These are phyloP conservation scores for Colletotrichum magnum DNA, from an alignment of 2,329 filamentous ascomycete genomes.

Conservation along the genomic window DNA sequence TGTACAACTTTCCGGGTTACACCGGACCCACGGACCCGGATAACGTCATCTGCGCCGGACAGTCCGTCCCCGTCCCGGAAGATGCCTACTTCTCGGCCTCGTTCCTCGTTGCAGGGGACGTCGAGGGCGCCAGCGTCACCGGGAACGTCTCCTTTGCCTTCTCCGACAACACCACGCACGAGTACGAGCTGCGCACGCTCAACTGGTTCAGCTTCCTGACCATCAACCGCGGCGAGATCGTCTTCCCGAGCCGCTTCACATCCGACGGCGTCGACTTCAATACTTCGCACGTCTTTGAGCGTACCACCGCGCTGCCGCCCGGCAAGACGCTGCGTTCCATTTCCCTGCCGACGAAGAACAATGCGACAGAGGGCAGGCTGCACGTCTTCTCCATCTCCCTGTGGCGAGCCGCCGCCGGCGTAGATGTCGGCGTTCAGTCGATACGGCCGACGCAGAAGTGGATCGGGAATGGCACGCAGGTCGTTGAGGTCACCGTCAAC, in stretches of 20 bases:
- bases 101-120: slow-evolving; percentile 59
- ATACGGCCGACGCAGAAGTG: slow-evolving; percentile 61
- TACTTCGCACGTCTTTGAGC: slow-evolving; percentile 61
- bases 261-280: slow-evolving; percentile 57
- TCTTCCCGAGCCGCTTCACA: slow-evolving; percentile 59
- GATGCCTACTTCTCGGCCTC: slow-evolving; percentile 58
- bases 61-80: slow-evolving; percentile 52
- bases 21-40: slow-evolving; percentile 51
- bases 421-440: slow-evolving; percentile 52
- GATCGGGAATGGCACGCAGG: slow-evolving; percentile 51
- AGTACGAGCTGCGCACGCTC: slow-evolving; percentile 58
- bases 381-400: slow-evolving; percentile 60
- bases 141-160: slow-evolving; percentile 60
- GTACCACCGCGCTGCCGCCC: slow-evolving; percentile 53
- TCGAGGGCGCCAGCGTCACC: slow-evolving; percentile 53
- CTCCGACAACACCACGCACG: slow-evolving; percentile 55
- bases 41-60: slow-evolving; percentile 59
- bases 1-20: slow-evolving; percentile 60
- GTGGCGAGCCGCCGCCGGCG: slow-evolving; percentile 39
- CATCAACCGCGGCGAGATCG: slow-evolving; percentile 61
- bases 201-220: slow-evolving; percentile 61
- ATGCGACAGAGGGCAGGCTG: slow-evolving; percentile 52
- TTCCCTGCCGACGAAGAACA: slow-evolving; percentile 55
- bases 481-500: slow-evolving; percentile 57
- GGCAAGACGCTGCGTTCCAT: slow-evolving; percentile 56